Base-by-base conservation (phyloP, 2,329 filamentous ascomycete genomes). In the Coleophoma crateriformis region DNA sequence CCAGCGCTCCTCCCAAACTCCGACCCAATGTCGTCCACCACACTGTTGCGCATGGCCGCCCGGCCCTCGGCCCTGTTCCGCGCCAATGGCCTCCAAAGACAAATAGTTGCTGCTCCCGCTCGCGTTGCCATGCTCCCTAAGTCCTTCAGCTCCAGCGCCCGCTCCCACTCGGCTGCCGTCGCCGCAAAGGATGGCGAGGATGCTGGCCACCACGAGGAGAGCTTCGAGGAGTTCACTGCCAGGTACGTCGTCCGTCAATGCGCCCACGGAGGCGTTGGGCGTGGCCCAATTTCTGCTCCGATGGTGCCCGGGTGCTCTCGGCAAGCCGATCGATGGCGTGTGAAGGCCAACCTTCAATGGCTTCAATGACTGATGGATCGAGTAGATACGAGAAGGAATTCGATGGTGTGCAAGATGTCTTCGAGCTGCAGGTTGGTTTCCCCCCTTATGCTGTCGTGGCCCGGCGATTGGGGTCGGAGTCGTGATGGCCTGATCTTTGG, bases 381-480 rank as follows among this genome's bases (percentile, higher is more conserved):
- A 27, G 6, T 70, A 99, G 94, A 78, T 99, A 95, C 69, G 94
- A 99, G 83, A 96, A 96, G 84, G 94, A 99, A 77, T 99, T 99
- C 69, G 92, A 99, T 57, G 75, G 76, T 67, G 94, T 99, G 60
- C 90, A 97, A 76, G 94, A 99, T 77, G 92, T 97, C 68, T 99
- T 99, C 73, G 94, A 99, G 85, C 90, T 99, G 68, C 91, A 96
- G 90, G 91, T 96, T 84, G 68, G 80, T 50, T 51, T 38, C 41
- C 40, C 39, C 27, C 8, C 27, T 27, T 7, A 59, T 60, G 50
- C 48, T 62, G 54, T 47, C 50, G 57, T 57, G 38, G 12, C 51
- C 38, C 32, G 12, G 14, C 19, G 19, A 19, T 19, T 27, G 27
- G 27, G 27, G 35, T 3, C 35, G 35, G 15, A 17, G 8, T 14